phyloP scores from a whole-genome alignment of 108 stramenopile species.

The Skeletonema menzelii region DNA sequence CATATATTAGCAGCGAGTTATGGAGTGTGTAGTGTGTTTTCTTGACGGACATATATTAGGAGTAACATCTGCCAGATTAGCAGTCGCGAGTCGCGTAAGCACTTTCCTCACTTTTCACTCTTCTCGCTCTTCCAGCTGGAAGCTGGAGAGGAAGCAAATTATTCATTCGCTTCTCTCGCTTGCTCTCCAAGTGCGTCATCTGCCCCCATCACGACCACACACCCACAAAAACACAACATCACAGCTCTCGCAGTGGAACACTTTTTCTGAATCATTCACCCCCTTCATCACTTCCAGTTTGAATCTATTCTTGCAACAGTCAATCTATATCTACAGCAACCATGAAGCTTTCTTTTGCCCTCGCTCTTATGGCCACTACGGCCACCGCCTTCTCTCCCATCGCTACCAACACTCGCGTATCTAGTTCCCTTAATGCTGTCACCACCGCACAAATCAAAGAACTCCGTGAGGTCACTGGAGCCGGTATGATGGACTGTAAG shows the following conservation, averaged over 20 bases:
- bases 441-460: conserved; percentile 71
- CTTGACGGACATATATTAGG: too few relatives aligned
- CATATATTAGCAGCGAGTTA: too few relatives aligned
- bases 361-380: conserved; percentile 45
- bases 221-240: too few relatives aligned
- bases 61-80: too few relatives aligned
- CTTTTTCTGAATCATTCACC: neutral
- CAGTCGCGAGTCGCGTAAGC: too few relatives aligned
- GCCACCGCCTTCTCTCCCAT: conserved; percentile 45
- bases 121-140: too few relatives aligned
- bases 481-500: conserved; percentile 92
- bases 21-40: too few relatives aligned
- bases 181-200: neutral
- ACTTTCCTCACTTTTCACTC: too few relatives aligned
- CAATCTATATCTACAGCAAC: neutral
- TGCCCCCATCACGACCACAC: too few relatives aligned
- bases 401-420: conserved; percentile 13
- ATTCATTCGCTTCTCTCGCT: neutral
- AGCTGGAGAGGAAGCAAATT: too few relatives aligned
- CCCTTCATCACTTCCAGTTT: neutral
- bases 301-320: too few relatives aligned
- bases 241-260: too few relatives aligned
- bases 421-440: conserved; percentile 32
- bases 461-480: conserved; percentile 70
- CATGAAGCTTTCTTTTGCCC: conserved; percentile 45